phyloP scores from a whole-genome alignment of 75 land plant species.

The Selaginella tamariscina region DNA sequence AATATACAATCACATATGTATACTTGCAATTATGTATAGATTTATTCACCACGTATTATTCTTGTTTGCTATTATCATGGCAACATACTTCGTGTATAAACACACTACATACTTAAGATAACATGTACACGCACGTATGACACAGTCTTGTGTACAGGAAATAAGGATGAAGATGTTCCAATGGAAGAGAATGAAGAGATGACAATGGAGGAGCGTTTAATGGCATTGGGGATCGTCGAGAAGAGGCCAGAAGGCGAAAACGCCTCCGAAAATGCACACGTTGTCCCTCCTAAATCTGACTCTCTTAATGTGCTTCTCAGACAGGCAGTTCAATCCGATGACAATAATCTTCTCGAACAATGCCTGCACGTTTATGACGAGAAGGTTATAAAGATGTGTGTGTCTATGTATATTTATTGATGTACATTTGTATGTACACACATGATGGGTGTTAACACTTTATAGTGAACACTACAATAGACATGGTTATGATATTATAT shows the following conservation, averaged over 20 bases:
- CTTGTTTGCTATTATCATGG: too few relatives aligned
- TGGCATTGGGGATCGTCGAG: constrained; percentile 29
- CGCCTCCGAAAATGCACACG: constrained; percentile 12
- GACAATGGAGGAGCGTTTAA: constrained; percentile 65
- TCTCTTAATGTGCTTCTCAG: constrained; percentile 58
- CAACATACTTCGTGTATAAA: too few relatives aligned
- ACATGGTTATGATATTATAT: neutral
- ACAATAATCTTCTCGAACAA: constrained; percentile 51
- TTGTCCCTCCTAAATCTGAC: constrained; percentile 55
- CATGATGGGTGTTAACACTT: neutral
- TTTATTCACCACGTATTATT: too few relatives aligned
- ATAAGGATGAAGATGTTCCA: constrained; percentile 17
- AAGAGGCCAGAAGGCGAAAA: constrained; percentile 11
- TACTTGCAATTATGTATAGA: too few relatives aligned
- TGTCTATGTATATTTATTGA: too few relatives aligned
- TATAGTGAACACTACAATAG: neutral
- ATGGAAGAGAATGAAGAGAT: constrained; percentile 38
- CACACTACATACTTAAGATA: too few relatives aligned
- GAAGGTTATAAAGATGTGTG: too few relatives aligned
- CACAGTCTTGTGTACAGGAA: constrained; percentile 1
- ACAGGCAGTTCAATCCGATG: constrained; percentile 74
- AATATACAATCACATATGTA: too few relatives aligned
- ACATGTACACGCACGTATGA: neutral
- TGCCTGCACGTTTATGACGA: constrained; percentile 50
- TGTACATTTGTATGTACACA: too few relatives aligned